Base-by-base conservation (phyloP, 768 basidiomycete species). In the Podaxis rugospora region DNA sequence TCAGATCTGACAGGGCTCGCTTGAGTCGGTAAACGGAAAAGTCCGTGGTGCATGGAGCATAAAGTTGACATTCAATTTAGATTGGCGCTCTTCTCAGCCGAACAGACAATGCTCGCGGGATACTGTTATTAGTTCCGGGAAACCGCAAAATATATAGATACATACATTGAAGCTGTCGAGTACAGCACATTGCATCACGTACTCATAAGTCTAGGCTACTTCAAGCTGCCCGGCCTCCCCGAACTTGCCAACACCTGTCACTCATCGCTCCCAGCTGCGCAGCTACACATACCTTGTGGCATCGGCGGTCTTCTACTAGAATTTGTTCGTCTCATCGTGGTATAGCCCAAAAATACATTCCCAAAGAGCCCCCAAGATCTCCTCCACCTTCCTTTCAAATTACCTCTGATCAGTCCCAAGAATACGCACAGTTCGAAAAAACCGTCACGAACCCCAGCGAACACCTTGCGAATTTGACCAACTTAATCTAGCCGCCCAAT, bases 401-500 rank as follows among this genome's bases (percentile, higher is more conserved):
- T 49, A 23, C 47, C 18, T 44, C 18, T 49, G 10, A 49, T 27
- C 21, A 23, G 7, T 25, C 47, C 25, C 25, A 49, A 49, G 47
- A 27, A 49, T 49, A 49, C 25, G 7, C 47, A 13, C 21, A 49
- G 18, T 14, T 44, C 47, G 25, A 49, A 32, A 32, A 18, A 18
- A 25, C 13, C 21, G 47, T 49, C 7, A 13, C 11, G 11, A 42
- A 7, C 40, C 40, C 14, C 40, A 42, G 40, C 40, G 7, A 16
- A 44, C 42, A 4, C 42, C 7, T 44, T 44, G 42, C 47, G 27
- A 4, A 27, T 23, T 23, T 27, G 11, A 23, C 25, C 14, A 59
- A 59, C 25, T 14, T 25, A 51, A 59, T 59, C 57, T 59, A 59
- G 21, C 37, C 50, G 57, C 57, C 57, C 49, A 40, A 59, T 59